These are phyloP conservation scores for Sarocladium strictum DNA, from an alignment of 2,329 filamentous ascomycete species.

Conservation along the genomic window DNA sequence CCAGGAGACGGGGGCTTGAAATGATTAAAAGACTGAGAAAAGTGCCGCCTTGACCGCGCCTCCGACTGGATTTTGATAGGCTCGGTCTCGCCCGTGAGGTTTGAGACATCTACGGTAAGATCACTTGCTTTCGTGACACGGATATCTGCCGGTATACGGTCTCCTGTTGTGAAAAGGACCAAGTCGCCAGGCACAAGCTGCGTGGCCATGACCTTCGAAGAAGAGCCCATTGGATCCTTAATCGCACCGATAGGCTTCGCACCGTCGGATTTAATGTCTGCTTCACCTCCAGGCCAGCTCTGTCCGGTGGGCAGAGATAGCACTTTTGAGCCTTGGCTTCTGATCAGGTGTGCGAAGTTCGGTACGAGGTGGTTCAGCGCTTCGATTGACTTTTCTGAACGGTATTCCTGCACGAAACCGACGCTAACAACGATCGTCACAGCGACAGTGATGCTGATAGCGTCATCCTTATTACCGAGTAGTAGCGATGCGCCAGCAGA, in stretches of 20 bases:
- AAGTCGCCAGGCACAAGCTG: slow-evolving; percentile 89
- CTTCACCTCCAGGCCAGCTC: slow-evolving; percentile 25
- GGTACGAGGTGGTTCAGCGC: slow-evolving; percentile 90
- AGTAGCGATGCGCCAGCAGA: slow-evolving; percentile 85
- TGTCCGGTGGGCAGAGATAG: not conserved
- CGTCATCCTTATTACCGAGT: slow-evolving; percentile 91
- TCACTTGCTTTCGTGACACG: slow-evolving; percentile 87
- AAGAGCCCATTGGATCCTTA: slow-evolving; percentile 55
- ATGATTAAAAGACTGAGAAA: slow-evolving; percentile 2
- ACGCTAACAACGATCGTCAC: slow-evolving; percentile 96
- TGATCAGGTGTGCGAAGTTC: slow-evolving; percentile 91
- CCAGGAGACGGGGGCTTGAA: slow-evolving; percentile 20
- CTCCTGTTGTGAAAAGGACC: slow-evolving; percentile 89
- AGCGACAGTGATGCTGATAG: slow-evolving; percentile 88
- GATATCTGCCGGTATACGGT: slow-evolving; percentile 93
- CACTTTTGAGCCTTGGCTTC: slow-evolving; percentile 41
- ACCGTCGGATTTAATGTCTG: not conserved
- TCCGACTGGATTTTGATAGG: slow-evolving; percentile 75
- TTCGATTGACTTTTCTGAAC: slow-evolving; percentile 95
- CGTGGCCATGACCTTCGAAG: slow-evolving; percentile 75
- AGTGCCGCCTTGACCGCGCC: slow-evolving; percentile 31
- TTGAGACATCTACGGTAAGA: slow-evolving; percentile 92
- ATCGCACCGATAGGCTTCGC: slow-evolving; percentile 18
- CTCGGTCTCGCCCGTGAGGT: slow-evolving; percentile 93
- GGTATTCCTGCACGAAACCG: slow-evolving; percentile 94